Evolutionary conservation across 345 rosid species (phyloP).

Genomic region (Melaleuca alternifolia): DNA sequence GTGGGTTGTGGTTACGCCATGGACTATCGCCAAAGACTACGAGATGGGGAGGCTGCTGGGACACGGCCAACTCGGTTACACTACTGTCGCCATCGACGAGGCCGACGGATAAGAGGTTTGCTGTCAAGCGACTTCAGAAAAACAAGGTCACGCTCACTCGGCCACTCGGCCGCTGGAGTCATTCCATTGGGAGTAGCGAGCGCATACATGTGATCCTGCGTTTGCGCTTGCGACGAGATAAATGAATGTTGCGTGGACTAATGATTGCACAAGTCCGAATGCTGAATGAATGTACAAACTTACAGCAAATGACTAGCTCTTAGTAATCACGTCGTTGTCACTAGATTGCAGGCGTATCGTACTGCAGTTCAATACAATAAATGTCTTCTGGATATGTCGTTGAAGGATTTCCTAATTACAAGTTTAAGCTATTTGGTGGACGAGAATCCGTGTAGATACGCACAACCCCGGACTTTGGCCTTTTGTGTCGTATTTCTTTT

Average conservation of each 20-base stretch:
- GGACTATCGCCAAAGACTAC: conserved; percentile 42
- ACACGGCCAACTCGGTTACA: conserved; percentile 75
- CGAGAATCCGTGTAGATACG: not conserved
- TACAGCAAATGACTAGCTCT: not conserved
- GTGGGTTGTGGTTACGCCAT: conserved; percentile 55
- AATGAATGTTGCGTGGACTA: not conserved
- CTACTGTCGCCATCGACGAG: conserved; percentile 64
- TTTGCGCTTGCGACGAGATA: not conserved
- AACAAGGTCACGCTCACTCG: conserved; percentile 38
- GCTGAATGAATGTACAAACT: not conserved
- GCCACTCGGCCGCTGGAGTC: not conserved
- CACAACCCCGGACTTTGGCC: fast-evolving
- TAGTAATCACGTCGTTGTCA: not conserved
- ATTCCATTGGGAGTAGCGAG: not conserved
- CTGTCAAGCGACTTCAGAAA: conserved; percentile 67
- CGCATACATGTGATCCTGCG: fast-evolving
- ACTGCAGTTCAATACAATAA: not conserved
- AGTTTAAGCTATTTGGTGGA: not conserved
- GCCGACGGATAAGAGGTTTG: conserved; percentile 58
- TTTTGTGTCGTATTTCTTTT: fast-evolving
- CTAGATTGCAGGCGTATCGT: not conserved
- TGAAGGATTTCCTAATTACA: not conserved
- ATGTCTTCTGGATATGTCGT: not conserved
- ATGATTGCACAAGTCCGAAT: not conserved
- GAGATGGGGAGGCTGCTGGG: conserved; percentile 65